Base-by-base conservation (phyloP, 768 basidiomycete genomes). In the Coprinopsis marcescibilis region DNA sequence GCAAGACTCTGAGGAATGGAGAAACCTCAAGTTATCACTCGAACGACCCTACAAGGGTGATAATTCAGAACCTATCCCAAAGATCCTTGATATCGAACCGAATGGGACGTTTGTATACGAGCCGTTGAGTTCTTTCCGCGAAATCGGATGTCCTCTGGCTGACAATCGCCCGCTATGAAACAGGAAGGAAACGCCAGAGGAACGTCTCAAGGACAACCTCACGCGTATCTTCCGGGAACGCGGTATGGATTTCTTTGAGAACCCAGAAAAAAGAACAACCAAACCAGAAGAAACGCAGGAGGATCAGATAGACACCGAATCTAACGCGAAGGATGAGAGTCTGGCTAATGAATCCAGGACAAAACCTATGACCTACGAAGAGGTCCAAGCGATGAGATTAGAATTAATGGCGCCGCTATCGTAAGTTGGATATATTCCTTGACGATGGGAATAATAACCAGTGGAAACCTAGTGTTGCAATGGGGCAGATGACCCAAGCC, bases 31-130 rank as follows among this genome's bases (percentile, higher is more conserved):
- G 50, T 66, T 90, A 8, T 82, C 86, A 1, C 72, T 92, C 25
- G 89, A 92, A 59, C 71, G 80, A 30, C 87, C 85, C 0, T 89
- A 89, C 68, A 89, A 83, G 61, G 83, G 89, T 56, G 88, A 91
- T 53, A 64, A 73, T 29, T 87, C 85, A 6, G 67, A 76, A 36
- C 71, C 58, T 7, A 77, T 90, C 23, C 83, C 78, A 20, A 67
- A 71, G 4, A 65, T 91, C 23, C 65, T 75, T 21, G 88, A 92
- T 57, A 85, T 92, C 45, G 72, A 76, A 5, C 70, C 75, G 20
- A 81, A 87, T 34, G 85, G 88, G 30, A 73, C 80, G 51, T 75
- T 77, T 43, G 65, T 85, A 38, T 81, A 81, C 49, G 85, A 90
- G 67, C 74, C 81, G 89, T 89, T 43, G 67, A 56, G 83, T 62